Conservation (phyloP, 352 stramenopile species). For the Pythium sp. region DNA sequence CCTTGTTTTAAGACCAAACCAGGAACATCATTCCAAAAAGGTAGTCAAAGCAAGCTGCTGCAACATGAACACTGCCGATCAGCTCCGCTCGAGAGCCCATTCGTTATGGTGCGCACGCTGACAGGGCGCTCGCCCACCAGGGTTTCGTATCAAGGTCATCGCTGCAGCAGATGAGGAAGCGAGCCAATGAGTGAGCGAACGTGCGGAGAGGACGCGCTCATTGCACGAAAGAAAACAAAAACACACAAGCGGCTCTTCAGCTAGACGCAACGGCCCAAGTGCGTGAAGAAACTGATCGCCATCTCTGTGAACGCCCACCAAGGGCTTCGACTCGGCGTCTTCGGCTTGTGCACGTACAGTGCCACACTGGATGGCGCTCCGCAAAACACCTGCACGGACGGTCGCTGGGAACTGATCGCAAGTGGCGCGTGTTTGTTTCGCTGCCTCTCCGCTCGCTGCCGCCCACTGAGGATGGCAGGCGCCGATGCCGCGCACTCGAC, state of each 20-base stretch:
- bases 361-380: neutral
- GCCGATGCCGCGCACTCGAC: no score
- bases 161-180: neutral
- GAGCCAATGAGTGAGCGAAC: neutral
- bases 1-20: neutral
- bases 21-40: neutral
- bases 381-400: neutral
- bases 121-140: neutral
- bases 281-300: neutral
- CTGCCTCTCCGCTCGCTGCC: no score
- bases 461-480: neutral
- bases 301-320: neutral
- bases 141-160: neutral
- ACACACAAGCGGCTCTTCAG: neutral
- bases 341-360: neutral
- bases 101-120: neutral
- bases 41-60: no score
- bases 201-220: neutral
- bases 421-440: neutral
- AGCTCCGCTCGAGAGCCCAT: neutral
- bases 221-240: neutral
- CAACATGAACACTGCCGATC: neutral
- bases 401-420: neutral
- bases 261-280: neutral
- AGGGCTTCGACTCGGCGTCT: no score